Evolutionary conservation across 2,329 filamentous ascomycete species (phyloP).

Genomic region (Pseudogymnoascus sp.): DNA sequence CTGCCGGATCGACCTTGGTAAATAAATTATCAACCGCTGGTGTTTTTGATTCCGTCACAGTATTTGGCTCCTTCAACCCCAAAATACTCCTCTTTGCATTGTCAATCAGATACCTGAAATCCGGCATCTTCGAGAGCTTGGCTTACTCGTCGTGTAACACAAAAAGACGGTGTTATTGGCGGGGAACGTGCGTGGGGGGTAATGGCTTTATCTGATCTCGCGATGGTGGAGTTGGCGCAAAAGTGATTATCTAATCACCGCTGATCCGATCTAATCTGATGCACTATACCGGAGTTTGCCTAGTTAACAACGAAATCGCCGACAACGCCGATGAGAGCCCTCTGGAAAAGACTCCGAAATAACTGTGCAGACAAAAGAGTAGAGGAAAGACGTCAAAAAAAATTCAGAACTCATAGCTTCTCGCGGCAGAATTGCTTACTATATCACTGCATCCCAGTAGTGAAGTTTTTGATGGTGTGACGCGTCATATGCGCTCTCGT

Average conservation of each 20-base stretch:
- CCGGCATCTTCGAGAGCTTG: neutral
- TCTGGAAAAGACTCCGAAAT: neutral
- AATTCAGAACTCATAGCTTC: neutral
- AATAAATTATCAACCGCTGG: conserved; percentile 50
- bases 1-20: conserved; percentile 61
- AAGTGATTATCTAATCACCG: conserved; percentile 1
- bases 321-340: neutral
- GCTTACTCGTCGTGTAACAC: neutral
- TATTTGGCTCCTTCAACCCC: conserved; percentile 22
- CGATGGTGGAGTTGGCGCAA: neutral
- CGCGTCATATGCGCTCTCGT: neutral
- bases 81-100: conserved; percentile 24
- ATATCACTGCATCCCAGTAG: neutral
- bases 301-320: neutral
- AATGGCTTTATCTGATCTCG: neutral
- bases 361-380: neutral
- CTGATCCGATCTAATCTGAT: conserved; percentile 4
- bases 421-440: neutral
- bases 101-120: conserved; percentile 25
- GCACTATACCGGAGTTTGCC: neutral
- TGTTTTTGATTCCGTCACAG: neutral
- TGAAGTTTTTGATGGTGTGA: neutral
- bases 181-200: neutral
- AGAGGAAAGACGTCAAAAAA: neutral
- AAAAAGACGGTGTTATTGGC: conserved; percentile 2